phyloP scores from a whole-genome alignment of 2,329 filamentous ascomycete genomes.

The Didymella exigua region DNA sequence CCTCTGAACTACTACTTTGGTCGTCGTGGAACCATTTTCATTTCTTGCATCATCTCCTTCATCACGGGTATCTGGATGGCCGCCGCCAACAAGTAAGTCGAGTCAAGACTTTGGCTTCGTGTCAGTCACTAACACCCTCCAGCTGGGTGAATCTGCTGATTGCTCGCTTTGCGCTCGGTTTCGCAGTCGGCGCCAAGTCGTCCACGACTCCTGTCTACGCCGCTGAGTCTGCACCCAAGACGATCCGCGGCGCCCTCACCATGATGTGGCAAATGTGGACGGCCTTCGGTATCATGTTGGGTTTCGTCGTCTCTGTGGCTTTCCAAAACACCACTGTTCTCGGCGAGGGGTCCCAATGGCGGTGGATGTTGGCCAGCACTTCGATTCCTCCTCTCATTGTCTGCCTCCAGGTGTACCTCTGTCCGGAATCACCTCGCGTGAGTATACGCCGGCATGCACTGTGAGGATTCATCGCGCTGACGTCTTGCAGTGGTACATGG shows the following conservation, averaged over 20 bases:
- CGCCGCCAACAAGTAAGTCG: slow-evolving; percentile 29
- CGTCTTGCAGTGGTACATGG: slow-evolving; percentile 32
- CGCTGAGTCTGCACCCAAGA: slow-evolving; percentile 56
- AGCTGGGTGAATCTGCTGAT: slow-evolving; percentile 42
- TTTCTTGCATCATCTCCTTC: slow-evolving; percentile 42
- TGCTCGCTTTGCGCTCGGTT: slow-evolving; percentile 41
- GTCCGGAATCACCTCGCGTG: slow-evolving; percentile 27
- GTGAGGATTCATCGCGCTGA: background rate
- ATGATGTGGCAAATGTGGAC: slow-evolving; percentile 60
- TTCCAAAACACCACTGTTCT: slow-evolving; percentile 36
- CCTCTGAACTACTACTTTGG: slow-evolving; percentile 41
- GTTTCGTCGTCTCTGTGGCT: slow-evolving; percentile 40
- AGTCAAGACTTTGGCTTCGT: background rate
- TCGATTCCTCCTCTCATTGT: slow-evolving; percentile 40
- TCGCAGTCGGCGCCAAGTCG: slow-evolving; percentile 42
- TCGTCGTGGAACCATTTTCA: slow-evolving; percentile 43
- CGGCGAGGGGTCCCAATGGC: slow-evolving; percentile 36
- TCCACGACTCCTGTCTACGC: slow-evolving; percentile 55
- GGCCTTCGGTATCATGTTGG: slow-evolving; percentile 43
- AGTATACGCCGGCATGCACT: background rate
- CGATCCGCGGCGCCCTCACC: slow-evolving; percentile 56
- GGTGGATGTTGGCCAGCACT: slow-evolving; percentile 43
- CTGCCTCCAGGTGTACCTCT: slow-evolving; percentile 40
- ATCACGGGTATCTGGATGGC: slow-evolving; percentile 43
- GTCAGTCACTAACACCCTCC: slow-evolving; percentile 20